Evolutionary conservation across 192 early-diverging fungal species (phyloP).

Genomic region (Chytriomyces confervae): DNA sequence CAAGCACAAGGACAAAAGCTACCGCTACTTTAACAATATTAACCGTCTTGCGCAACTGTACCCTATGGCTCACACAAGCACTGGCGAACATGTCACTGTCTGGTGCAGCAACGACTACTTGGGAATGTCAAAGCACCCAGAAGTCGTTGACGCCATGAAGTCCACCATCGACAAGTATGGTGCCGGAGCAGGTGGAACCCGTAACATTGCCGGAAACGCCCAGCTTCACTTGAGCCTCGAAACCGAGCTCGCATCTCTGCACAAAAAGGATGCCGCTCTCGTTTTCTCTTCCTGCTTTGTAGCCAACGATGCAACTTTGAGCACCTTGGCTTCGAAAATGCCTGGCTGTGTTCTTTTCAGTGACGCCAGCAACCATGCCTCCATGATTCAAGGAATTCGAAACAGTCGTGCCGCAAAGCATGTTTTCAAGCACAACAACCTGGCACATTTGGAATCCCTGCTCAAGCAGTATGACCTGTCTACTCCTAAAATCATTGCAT

Average conservation of each 20-base stretch:
- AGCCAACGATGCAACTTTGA: conserved; percentile 92
- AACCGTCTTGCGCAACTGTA: conserved; percentile 93
- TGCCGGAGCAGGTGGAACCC: conserved; percentile 97
- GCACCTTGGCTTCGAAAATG: conserved; percentile 83
- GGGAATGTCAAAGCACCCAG: conserved; percentile 90
- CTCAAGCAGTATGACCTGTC: conserved; percentile 78
- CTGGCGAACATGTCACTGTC: conserved; percentile 89
- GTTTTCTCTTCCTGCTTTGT: conserved; percentile 99
- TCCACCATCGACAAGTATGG: conserved; percentile 93
- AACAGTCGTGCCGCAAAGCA: conserved; percentile 86
- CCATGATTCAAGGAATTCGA: conserved; percentile 97
- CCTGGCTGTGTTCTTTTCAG: conserved; percentile 93
- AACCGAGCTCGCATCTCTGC: conserved; percentile 86
- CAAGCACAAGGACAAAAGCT: conserved; percentile 96
- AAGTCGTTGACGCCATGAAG: conserved; percentile 91
- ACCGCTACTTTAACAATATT: conserved; percentile 99
- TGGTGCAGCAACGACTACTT: conserved; percentile 99
- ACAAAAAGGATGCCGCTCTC: conserved; percentile 84
- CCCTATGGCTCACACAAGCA: conserved; percentile 91
- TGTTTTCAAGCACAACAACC: conserved; percentile 93
- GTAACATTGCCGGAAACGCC: conserved; percentile 99
- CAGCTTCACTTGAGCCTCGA: conserved; percentile 93
- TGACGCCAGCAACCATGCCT: conserved; percentile 92
- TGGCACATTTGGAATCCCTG: conserved; percentile 81
- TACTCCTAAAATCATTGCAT: conserved; percentile 94